These are phyloP conservation scores for Calonectria pseudoreteaudii DNA, from an alignment of 2,329 filamentous ascomycete genomes.

Conservation along the genomic window DNA sequence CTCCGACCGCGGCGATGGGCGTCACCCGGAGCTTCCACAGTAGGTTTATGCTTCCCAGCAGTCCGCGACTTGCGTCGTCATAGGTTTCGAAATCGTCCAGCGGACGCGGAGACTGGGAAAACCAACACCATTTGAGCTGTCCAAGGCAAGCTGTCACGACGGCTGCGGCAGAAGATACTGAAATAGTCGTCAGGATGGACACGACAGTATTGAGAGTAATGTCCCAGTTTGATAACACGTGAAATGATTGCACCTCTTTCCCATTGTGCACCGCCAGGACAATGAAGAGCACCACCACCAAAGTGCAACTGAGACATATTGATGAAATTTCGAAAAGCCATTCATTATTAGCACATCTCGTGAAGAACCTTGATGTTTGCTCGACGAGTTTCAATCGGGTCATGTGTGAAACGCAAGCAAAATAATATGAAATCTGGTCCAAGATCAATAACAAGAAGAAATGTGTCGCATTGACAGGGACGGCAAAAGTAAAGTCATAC, in stretches of 20 bases:
- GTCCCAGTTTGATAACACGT: background rate
- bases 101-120: background rate
- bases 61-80: background rate
- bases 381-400: background rate
- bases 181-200: background rate
- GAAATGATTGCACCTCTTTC: background rate
- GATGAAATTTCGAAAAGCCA: background rate
- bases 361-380: background rate
- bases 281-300: background rate
- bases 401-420: background rate
- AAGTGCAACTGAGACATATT: background rate
- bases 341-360: background rate
- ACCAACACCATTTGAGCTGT: background rate
- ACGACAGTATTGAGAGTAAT: background rate
- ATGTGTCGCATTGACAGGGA: no score
- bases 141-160: background rate
- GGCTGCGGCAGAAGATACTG: background rate
- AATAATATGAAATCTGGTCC: background rate
- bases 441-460: background rate
- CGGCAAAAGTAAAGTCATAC: no score
- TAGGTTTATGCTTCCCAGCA: background rate
- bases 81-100: background rate
- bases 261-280: background rate
- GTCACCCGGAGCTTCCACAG: background rate
- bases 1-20: background rate